Base-by-base conservation (phyloP, 495 filamentous ascomycete genomes). In the Penicillium canescens region DNA sequence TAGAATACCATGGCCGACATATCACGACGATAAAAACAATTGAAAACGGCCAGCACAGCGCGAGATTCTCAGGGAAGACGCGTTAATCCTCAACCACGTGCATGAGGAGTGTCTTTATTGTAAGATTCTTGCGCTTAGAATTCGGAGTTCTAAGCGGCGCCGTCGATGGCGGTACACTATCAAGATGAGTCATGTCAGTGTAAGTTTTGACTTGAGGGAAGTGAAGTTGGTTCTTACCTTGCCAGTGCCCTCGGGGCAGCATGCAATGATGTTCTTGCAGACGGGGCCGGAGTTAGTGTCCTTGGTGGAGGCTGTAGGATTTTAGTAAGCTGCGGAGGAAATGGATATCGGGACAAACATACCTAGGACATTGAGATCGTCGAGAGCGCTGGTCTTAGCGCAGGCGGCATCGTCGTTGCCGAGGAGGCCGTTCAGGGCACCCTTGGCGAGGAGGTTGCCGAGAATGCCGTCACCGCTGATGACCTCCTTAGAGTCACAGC, bases 401-500 rank as follows among this genome's bases (percentile, higher is more conserved):
- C 47, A 50, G 10, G 47, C 47, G 21, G 47, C 36, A 24, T 50
- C 16, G 37, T 50, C 47, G 37, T 50, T 50, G 26, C 47, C 47
- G 37, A 50, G 24, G 4, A 50, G 47, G 14, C 47, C 47, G 37
- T 50, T 50, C 13, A 50, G 24, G n/a, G 47, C 47, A 10, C 47
- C 47, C 47, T 50, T 41, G 26, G 36, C 47, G 7, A 50, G 47
- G 24, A 50, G 37, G 26, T 41, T 41, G 7, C 47, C 47, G 14
- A 50, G 47, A 14, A 50, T 34, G 18, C 47, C 47, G 9, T 50
- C 47, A 4, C 14, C 47, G 10, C 37, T 41, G 24, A 50, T 1
- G 3, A 13, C 14, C 37, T 50, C 37, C 37, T 50, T 50, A 26
- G 37, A 41, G 37, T 50, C 47, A 34, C 47, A 50, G 47, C 47